Percentiles rank a stretch among this genome's conserved stretches.
These are phyloP conservation scores for Imleria badia DNA, from an alignment of 768 basidiomycete genomes.

Conservation along the genomic window DNA sequence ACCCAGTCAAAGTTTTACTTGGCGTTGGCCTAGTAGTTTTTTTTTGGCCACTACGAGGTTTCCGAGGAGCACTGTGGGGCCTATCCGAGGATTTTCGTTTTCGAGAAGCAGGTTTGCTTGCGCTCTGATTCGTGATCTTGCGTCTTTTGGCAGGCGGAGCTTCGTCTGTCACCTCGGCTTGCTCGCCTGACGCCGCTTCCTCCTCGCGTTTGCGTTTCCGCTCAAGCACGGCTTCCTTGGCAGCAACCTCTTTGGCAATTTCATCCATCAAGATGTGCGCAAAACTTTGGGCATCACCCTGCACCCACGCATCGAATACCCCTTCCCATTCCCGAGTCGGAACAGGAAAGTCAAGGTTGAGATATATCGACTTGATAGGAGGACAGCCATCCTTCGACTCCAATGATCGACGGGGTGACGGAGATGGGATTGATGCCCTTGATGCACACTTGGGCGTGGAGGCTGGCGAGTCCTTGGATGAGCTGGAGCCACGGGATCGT, in stretches of 20 bases:
- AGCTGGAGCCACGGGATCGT: constrained; percentile 44
- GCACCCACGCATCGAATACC: constrained; percentile 87
- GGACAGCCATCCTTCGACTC: constrained; percentile 46
- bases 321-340: constrained; percentile 87
- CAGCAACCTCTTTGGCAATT: constrained; percentile 52
- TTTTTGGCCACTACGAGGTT: constrained; percentile 27
- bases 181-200: constrained; percentile 31
- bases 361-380: constrained; percentile 67
- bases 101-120: constrained; percentile 16
- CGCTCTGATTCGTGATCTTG: constrained; percentile 18
- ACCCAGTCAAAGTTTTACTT: constrained; percentile 11
- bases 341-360: constrained; percentile 85
- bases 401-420: constrained; percentile 43
- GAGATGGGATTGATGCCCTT: constrained; percentile 43
- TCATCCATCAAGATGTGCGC: constrained; percentile 59
- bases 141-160: constrained; percentile 24
- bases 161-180: constrained; percentile 8
- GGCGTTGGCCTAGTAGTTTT: constrained; percentile 14
- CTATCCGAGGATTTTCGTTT: constrained; percentile 27
- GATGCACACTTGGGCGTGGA: constrained; percentile 30
- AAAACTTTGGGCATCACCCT: constrained; percentile 85
- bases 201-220: constrained; percentile 58
- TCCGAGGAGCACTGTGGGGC: constrained; percentile 29
- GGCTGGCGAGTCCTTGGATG: constrained; percentile 34
- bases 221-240: constrained; percentile 55